Conservation (phyloP, 163 green algal genomes). For the Prototheca cutis region DNA sequence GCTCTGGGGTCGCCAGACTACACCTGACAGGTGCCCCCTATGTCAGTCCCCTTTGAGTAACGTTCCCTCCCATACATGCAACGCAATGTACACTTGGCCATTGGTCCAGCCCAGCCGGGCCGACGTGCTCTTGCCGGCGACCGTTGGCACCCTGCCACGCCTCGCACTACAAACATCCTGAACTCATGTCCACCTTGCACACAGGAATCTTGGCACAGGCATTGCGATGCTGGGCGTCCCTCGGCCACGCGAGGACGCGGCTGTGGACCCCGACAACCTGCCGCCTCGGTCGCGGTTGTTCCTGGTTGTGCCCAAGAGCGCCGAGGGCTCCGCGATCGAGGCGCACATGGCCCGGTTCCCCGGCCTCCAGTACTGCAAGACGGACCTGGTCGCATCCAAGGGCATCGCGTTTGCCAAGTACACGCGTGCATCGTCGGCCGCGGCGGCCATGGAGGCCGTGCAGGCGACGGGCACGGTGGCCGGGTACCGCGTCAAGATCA, state of each 20-base stretch:
- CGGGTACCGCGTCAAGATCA: conserved; percentile 83
- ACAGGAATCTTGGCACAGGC: too few relatives aligned
- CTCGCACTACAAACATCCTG: too few relatives aligned
- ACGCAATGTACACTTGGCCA: too few relatives aligned
- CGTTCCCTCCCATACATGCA: too few relatives aligned
- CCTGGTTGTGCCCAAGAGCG: conserved; percentile 81
- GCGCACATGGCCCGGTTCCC: conserved; percentile 46
- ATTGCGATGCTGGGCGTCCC: too few relatives aligned
- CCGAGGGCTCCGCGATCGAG: conserved; percentile 58
- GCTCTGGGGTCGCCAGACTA: too few relatives aligned
- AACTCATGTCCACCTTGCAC: too few relatives aligned
- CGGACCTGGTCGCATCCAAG: conserved; percentile 73
- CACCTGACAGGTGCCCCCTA: too few relatives aligned
- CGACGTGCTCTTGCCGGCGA: too few relatives aligned
- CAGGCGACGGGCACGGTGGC: conserved; percentile 50
- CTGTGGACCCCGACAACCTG: conserved; percentile 72
- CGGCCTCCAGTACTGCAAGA: conserved; percentile 86
- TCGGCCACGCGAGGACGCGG: conserved; percentile 4
- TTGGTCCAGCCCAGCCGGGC: too few relatives aligned
- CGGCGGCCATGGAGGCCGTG: conserved; percentile 63
- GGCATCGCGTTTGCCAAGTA: conserved; percentile 89
- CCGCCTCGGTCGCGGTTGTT: conserved; percentile 73
- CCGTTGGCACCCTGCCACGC: too few relatives aligned
- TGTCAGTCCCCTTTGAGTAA: too few relatives aligned
- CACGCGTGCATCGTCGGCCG: conserved; percentile 57